Evolutionary conservation across 371 early-diverging fungal species (phyloP).

Genomic region (Neoconidiobolus thromboides): DNA sequence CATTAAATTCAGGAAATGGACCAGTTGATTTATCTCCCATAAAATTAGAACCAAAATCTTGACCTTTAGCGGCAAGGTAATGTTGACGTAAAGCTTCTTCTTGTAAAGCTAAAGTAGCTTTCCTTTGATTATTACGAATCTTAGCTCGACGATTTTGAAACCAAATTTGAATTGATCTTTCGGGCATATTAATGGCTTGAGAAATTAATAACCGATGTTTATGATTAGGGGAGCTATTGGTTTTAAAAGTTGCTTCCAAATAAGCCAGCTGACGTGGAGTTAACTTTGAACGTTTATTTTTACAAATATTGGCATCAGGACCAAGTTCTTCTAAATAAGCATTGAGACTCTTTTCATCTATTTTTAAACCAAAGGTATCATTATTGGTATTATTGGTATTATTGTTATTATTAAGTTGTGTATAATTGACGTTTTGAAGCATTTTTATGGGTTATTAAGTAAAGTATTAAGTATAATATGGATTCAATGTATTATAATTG

Average conservation of each 20-base stretch:
- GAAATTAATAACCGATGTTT: constrained; percentile 74
- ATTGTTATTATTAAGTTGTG: too few relatives aligned
- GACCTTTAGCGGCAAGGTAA: constrained; percentile 4
- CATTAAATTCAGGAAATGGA: neutral
- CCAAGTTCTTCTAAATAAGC: too few relatives aligned
- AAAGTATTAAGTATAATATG: too few relatives aligned
- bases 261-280: too few relatives aligned
- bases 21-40: neutral
- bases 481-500: too few relatives aligned
- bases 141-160: constrained; percentile 97
- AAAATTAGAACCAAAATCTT: neutral
- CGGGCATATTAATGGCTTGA: constrained; percentile 76
- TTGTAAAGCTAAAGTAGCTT: constrained; percentile 24
- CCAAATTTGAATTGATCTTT: constrained; percentile 94
- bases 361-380: too few relatives aligned
- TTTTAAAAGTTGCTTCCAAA: constrained; percentile 49
- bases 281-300: too few relatives aligned
- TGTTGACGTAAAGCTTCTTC: constrained; percentile 18
- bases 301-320: too few relatives aligned
- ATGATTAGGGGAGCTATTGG: constrained; percentile 46
- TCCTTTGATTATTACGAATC: constrained; percentile 45
- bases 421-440: too few relatives aligned
- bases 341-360: too few relatives aligned
- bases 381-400: too few relatives aligned
- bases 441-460: too few relatives aligned